Conservation (phyloP, 225 moss, liverwort and hornwort genomes). For the Pseudoscleropodium purum region DNA sequence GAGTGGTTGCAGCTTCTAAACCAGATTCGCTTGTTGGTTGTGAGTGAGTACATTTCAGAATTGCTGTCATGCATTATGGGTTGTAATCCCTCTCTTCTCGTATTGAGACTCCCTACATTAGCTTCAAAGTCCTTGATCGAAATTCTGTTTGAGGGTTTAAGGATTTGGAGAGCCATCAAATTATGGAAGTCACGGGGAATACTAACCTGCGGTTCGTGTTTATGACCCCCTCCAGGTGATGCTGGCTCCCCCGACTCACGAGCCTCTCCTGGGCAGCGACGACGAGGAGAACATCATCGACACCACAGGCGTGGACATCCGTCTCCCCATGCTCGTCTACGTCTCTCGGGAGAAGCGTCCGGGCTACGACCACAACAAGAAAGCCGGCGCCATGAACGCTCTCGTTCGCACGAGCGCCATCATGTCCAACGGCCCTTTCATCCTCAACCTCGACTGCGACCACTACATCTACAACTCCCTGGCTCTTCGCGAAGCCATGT, state of each 20-base stretch:
- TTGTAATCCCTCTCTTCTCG: background rate
- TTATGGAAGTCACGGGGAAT: background rate
- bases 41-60: background rate
- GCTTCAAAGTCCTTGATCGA: background rate
- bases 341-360: constrained; percentile 88
- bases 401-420: constrained; percentile 92
- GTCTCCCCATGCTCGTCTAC: constrained; percentile 91
- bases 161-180: background rate
- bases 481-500: constrained; percentile 89
- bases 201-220: background rate
- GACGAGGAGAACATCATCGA: constrained; percentile 90
- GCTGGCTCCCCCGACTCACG: constrained; percentile 68
- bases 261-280: constrained; percentile 71
- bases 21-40: background rate
- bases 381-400: constrained; percentile 96
- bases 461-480: constrained; percentile 85
- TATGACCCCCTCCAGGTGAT: constrained; percentile 33
- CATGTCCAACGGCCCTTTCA: constrained; percentile 92
- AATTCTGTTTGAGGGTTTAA: background rate
- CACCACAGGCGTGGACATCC: constrained; percentile 72
- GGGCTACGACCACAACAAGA: constrained; percentile 93
- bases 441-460: constrained; percentile 88
- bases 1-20: background rate
- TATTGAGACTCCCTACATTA: background rate
- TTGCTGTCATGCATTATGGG: background rate